Conservation (phyloP, 2,329 filamentous ascomycete species). For the Parafenestella ontariensis region DNA sequence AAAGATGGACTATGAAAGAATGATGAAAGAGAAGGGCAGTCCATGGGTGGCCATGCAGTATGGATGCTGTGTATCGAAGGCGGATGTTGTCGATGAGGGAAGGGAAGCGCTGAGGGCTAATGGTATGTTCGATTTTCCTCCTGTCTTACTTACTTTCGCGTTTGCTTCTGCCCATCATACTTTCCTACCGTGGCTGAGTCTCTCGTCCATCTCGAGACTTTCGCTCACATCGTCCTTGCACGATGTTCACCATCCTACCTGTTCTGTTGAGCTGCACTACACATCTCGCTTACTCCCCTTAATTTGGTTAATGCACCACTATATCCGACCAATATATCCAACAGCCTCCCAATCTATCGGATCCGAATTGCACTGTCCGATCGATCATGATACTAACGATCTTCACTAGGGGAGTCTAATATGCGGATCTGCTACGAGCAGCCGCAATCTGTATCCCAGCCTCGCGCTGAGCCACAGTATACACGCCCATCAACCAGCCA, state of each 20-base stretch:
- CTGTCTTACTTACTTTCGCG: slow-evolving; percentile 4
- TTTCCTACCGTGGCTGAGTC: neutral
- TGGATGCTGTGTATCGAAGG: slow-evolving; percentile 48
- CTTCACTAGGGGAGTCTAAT: slow-evolving; percentile 25
- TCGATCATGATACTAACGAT: slow-evolving; percentile 20
- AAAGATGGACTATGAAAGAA: slow-evolving; percentile 26
- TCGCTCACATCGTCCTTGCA: neutral
- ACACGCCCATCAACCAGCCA: slow-evolving; percentile 46
- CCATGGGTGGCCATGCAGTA: slow-evolving; percentile 48
- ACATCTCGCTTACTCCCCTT: slow-evolving; percentile 26
- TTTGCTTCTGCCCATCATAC: neutral
- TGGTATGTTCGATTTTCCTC: slow-evolving; percentile 36
- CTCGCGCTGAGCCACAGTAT: slow-evolving; percentile 37
- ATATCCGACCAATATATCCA: slow-evolving; percentile 16
- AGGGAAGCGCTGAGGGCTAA: slow-evolving; percentile 21
- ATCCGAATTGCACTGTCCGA: slow-evolving; percentile 17
- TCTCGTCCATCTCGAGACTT: neutral
- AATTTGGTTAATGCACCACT: slow-evolving; percentile 31
- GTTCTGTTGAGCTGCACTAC: slow-evolving; percentile 30
- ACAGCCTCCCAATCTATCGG: slow-evolving; percentile 10
- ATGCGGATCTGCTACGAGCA: slow-evolving; percentile 46
- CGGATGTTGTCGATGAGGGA: slow-evolving; percentile 35
- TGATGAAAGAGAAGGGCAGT: slow-evolving; percentile 22
- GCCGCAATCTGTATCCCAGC: slow-evolving; percentile 34
- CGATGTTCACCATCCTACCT: neutral